A percentile compares a stretch with the other conserved stretches of the same genome.
These are phyloP conservation scores for Cucurbita pepo DNA, from an alignment of 306 rosid genomes.

Conservation along the genomic window DNA sequence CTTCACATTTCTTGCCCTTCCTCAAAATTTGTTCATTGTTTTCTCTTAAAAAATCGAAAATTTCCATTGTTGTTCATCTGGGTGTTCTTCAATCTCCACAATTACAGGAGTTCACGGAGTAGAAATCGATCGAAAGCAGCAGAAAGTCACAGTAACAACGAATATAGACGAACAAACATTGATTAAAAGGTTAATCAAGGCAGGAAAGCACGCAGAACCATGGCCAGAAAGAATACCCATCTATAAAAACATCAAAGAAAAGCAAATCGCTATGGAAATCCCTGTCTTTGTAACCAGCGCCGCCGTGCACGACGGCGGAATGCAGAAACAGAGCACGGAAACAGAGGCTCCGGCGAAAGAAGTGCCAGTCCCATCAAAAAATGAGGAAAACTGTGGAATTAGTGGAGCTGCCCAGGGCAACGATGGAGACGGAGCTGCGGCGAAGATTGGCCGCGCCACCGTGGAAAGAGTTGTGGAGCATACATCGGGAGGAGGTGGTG, in stretches of 20 bases:
- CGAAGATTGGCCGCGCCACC: conserved; percentile 9
- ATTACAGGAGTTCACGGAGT: conserved; percentile 50
- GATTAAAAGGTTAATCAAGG: conserved; percentile 31
- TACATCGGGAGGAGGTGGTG: conserved; percentile 16
- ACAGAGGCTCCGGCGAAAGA: conserved; percentile 13
- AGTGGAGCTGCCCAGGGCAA: conserved; percentile 1
- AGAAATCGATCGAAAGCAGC: conserved; percentile 46
- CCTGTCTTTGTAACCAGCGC: conserved; percentile 22
- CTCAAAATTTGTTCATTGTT: neutral
- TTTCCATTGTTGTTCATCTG: neutral
- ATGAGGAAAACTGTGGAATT: conserved; percentile 7
- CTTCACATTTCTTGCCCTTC: neutral
- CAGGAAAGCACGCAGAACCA: conserved; percentile 53
- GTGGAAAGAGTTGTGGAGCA: conserved; percentile 16
- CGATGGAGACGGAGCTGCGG: conserved; percentile 3
- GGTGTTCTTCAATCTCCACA: neutral
- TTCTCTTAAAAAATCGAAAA: neutral
- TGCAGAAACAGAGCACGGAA: conserved; percentile 16
- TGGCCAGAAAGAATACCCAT: conserved; percentile 48
- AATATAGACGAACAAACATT: conserved; percentile 33
- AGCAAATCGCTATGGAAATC: conserved; percentile 19
- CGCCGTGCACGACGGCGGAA: conserved; percentile 17
- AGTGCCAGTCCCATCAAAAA: conserved; percentile 16
- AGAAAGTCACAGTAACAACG: conserved; percentile 45
- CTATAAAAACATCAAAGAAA: conserved; percentile 20